A percentile compares a stretch with the other conserved stretches of the same genome.
phyloP scores from a whole-genome alignment of 2,329 filamentous ascomycete genomes.

The Diaporthe sp. region DNA sequence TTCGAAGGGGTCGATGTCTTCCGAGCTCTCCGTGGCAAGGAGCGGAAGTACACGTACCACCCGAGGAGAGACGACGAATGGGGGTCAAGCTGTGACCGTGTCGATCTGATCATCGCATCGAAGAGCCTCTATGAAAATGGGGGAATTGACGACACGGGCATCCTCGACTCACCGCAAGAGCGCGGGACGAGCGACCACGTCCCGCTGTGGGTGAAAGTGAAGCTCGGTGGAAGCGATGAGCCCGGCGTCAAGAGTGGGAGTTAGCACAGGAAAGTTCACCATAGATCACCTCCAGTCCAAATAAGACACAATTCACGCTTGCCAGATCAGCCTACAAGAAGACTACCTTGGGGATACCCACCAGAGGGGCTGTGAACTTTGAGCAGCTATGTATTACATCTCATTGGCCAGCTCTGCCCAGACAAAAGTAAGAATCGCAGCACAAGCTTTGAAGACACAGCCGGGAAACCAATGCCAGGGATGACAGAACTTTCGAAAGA shows the following conservation, averaged over 20 bases:
- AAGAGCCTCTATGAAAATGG: slow-evolving; percentile 48
- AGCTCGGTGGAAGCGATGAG: background rate
- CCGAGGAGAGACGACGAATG: slow-evolving; percentile 55
- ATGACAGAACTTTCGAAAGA: background rate
- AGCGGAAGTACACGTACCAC: slow-evolving; percentile 64
- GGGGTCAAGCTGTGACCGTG: slow-evolving; percentile 65
- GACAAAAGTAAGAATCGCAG: too few species aligned
- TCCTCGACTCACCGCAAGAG: slow-evolving; percentile 56
- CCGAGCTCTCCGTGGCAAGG: slow-evolving; percentile 56
- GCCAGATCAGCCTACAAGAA: background rate
- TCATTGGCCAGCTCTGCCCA: background rate
- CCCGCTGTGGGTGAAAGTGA: slow-evolving; percentile 59
- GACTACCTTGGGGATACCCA: background rate
- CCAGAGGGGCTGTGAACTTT: background rate
- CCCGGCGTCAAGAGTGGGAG: background rate
- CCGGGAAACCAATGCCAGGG: too few species aligned
- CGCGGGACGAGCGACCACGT: slow-evolving; percentile 68
- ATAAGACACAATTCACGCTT: background rate
- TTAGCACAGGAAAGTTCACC: background rate
- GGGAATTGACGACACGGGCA: slow-evolving; percentile 46
- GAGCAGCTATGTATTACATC: background rate
- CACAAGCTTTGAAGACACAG: background rate
- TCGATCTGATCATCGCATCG: slow-evolving; percentile 65
- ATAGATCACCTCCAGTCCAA: background rate
- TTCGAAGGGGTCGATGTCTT: slow-evolving; percentile 60